These are phyloP conservation scores for Harringtonia lauricola DNA, from an alignment of 2,329 filamentous ascomycete genomes.

Conservation along the genomic window DNA sequence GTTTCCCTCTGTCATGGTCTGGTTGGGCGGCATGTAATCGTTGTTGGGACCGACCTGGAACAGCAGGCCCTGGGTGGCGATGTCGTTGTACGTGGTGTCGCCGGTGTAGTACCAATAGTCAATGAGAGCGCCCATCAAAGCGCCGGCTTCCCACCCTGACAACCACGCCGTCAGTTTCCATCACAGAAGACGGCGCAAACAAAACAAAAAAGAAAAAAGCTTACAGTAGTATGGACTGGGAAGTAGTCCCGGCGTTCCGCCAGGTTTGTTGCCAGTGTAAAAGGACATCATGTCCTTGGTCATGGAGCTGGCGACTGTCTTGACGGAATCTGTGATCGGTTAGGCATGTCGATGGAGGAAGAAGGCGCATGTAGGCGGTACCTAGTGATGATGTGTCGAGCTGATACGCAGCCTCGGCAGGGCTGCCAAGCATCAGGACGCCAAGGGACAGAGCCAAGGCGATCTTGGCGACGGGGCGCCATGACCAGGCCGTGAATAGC, in stretches of 20 bases:
- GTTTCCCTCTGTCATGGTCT: slow-evolving; percentile 54
- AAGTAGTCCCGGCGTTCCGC: slow-evolving; percentile 36
- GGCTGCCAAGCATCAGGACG: neutral
- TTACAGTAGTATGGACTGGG: slow-evolving; percentile 12
- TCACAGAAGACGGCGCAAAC: neutral
- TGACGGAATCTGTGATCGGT: slow-evolving; percentile 32
- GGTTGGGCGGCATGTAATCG: slow-evolving; percentile 70
- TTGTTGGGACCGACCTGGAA: slow-evolving; percentile 62
- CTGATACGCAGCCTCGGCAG: slow-evolving; percentile 3
- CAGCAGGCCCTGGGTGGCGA: slow-evolving; percentile 57
- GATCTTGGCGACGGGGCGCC: no score
- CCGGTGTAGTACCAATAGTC: slow-evolving; percentile 59
- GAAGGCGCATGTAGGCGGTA: neutral
- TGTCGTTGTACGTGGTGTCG: slow-evolving; percentile 57
- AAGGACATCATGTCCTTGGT: slow-evolving; percentile 35
- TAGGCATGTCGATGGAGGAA: neutral
- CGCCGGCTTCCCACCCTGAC: slow-evolving; percentile 61
- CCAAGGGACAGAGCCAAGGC: neutral
- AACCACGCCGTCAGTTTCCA: neutral
- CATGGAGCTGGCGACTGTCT: slow-evolving; percentile 34
- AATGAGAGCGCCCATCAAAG: slow-evolving; percentile 59
- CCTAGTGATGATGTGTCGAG: slow-evolving; percentile 7
- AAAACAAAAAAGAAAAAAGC: neutral
- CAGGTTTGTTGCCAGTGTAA: slow-evolving; percentile 34
- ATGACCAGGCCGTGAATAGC: no score